These are phyloP conservation scores for Clonostachys rosea DNA, from an alignment of 2,329 filamentous ascomycete genomes.

Conservation along the genomic window DNA sequence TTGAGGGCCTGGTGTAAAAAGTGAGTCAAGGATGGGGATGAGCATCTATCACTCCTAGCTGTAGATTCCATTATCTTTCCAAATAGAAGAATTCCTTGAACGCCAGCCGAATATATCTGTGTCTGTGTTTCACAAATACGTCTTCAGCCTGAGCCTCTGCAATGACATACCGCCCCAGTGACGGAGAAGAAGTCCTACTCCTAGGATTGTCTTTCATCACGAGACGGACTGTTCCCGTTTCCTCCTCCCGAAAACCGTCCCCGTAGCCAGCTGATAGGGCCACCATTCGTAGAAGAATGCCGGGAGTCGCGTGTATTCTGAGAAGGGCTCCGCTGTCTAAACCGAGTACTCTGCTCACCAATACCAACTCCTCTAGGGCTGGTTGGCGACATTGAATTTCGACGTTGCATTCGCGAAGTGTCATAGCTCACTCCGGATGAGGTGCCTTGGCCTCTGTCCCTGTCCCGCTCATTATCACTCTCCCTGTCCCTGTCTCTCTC, in stretches of 20 bases:
- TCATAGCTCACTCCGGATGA: constrained; percentile 21
- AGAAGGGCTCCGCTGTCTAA: constrained; percentile 32
- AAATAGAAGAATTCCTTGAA: too few relatives aligned
- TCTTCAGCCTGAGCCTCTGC: too few relatives aligned
- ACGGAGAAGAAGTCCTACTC: background rate
- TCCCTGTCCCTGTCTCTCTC: too few relatives aligned
- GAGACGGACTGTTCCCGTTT: constrained; percentile 15
- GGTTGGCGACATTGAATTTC: constrained; percentile 31
- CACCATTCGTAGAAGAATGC: constrained; percentile 21
- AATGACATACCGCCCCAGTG: background rate
- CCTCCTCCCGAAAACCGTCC: constrained; percentile 27
- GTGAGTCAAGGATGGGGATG: too few relatives aligned
- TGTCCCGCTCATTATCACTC: constrained; percentile 9
- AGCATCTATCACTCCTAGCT: too few relatives aligned
- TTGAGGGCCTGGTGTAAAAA: too few relatives aligned
- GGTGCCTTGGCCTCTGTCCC: constrained; percentile 9
- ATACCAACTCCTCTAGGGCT: constrained; percentile 20
- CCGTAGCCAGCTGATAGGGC: constrained; percentile 38
- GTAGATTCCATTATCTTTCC: too few relatives aligned
- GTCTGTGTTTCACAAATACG: too few relatives aligned
- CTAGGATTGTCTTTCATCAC: constrained; percentile 20
- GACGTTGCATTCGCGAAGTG: constrained; percentile 25
- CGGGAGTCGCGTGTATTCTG: constrained; percentile 19
- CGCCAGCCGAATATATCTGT: too few relatives aligned
- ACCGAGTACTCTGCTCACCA: constrained; percentile 20